A percentile compares a stretch with the other conserved stretches of the same genome.
phyloP scores from a whole-genome alignment of 108 stramenopile genomes.

The Poteriospumella lacustris region DNA sequence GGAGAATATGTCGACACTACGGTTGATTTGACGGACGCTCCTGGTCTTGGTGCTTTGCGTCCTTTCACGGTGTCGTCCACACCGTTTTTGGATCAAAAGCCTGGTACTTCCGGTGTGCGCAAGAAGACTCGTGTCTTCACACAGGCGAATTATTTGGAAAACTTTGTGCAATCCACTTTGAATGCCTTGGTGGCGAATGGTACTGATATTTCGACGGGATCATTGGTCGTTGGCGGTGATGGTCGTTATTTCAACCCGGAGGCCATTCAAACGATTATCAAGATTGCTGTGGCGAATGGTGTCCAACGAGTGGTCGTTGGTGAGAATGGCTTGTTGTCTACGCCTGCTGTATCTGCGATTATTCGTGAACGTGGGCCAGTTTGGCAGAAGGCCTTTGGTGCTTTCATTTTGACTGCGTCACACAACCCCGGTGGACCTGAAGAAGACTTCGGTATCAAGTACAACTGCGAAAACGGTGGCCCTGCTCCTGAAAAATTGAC shows the following conservation, averaged over 20 bases:
- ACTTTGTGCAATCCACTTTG: conserved; percentile 95
- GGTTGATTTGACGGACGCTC: conserved; percentile 73
- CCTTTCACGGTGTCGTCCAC: conserved; percentile 66
- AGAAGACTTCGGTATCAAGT: conserved; percentile 96
- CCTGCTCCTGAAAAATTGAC: conserved; percentile 93
- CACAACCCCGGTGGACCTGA: conserved; percentile 99
- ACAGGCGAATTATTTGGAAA: conserved; percentile 86
- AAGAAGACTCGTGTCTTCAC: conserved; percentile 98
- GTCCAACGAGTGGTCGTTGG: conserved; percentile 88
- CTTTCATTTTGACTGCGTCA: conserved; percentile 97
- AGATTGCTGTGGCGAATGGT: conserved; percentile 68
- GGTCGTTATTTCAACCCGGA: conserved; percentile 93
- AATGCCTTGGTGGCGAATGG: conserved; percentile 78
- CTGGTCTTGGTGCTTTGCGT: conserved; percentile 77
- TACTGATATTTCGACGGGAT: conserved; percentile 74
- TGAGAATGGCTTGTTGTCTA: conserved; percentile 90
- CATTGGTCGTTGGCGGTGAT: conserved; percentile 93
- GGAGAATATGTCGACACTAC: conserved; percentile 72
- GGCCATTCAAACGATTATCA: conserved; percentile 92
- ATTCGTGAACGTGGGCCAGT: conserved; percentile 84
- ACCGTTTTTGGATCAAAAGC: conserved; percentile 95
- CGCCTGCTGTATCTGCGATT: conserved; percentile 91
- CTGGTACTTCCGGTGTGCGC: conserved; percentile 98
- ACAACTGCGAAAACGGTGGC: conserved; percentile 97
- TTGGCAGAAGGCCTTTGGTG: conserved; percentile 92